Evolutionary conservation across 768 basidiomycete genomes (phyloP).

Genomic region (Pleurotus giganteus): DNA sequence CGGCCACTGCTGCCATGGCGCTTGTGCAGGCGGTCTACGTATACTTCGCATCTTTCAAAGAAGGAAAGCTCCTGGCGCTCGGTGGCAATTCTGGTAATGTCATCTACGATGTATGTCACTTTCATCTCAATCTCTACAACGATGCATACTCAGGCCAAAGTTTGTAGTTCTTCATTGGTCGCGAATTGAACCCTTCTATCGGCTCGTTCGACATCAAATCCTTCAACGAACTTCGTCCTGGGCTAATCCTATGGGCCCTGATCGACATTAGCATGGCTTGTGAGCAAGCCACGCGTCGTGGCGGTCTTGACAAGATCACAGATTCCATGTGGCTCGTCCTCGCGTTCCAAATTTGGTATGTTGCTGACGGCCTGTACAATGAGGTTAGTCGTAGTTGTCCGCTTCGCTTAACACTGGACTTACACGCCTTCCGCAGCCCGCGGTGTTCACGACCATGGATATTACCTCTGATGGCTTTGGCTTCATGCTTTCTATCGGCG

Average conservation of each 20-base stretch:
- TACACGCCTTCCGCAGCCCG: conserved; percentile 47
- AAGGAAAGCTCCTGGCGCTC: conserved; percentile 74
- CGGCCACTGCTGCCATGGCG: conserved; percentile 80
- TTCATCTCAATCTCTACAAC: too few relatives aligned
- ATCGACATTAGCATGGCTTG: conserved; percentile 89
- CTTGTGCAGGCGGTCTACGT: conserved; percentile 68
- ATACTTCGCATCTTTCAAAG: conserved; percentile 68
- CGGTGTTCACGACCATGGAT: conserved; percentile 94
- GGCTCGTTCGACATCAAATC: conserved; percentile 64
- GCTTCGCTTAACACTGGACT: neutral
- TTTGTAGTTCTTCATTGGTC: conserved; percentile 82
- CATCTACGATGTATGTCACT: conserved; percentile 83
- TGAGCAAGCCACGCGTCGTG: conserved; percentile 80
- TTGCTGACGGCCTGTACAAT: conserved; percentile 83
- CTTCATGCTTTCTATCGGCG: conserved; percentile 95
- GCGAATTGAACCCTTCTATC: conserved; percentile 86
- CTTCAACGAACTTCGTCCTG: conserved; percentile 84
- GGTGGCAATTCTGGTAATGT: conserved; percentile 90
- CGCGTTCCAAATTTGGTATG: conserved; percentile 84
- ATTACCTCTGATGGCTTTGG: conserved; percentile 98
- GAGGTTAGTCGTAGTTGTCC: conserved; percentile 53
- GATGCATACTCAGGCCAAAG: too few relatives aligned
- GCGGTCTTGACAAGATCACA: conserved; percentile 59
- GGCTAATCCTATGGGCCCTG: conserved; percentile 87
- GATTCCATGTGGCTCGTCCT: conserved; percentile 92